phyloP scores from a whole-genome alignment of 352 stramenopile species.

The Pythium sp. region DNA sequence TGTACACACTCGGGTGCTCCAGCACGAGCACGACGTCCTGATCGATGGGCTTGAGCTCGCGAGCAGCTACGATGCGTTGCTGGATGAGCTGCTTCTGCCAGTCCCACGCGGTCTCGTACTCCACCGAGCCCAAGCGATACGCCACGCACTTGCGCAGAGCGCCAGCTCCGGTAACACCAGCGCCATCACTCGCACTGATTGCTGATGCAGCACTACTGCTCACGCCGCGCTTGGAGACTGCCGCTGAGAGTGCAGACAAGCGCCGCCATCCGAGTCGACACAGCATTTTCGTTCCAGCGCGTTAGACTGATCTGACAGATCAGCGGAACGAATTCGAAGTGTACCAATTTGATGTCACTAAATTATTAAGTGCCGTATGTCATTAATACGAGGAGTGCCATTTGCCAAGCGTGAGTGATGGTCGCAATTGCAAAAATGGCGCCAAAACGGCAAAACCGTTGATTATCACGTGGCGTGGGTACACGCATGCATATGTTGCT shows the following conservation, averaged over 20 bases:
- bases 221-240: constrained; percentile 4
- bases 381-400: neutral
- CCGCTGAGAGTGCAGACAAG: neutral
- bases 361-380: neutral
- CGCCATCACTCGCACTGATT: neutral
- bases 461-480: neutral
- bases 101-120: constrained; percentile 84
- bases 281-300: constrained; percentile 6
- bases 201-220: neutral
- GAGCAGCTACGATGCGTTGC: constrained; percentile 58
- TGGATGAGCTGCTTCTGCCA: constrained; percentile 89
- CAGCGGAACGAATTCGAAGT: neutral
- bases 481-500: neutral
- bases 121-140: constrained; percentile 66
- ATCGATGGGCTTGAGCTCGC: constrained; percentile 57
- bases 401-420: constrained; percentile 1
- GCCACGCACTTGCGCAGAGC: constrained; percentile 50
- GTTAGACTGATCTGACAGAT: no score
- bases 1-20: constrained; percentile 96
- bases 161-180: neutral
- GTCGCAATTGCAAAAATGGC: constrained; percentile 2
- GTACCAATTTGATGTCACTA: constrained; percentile 3
- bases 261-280: constrained; percentile 7
- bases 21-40: constrained; percentile 90
- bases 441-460: neutral